A percentile compares a stretch with the other conserved stretches of the same genome.
Evolutionary conservation across 257 asterid species (phyloP).

Genomic region (Solanum peruvianum): DNA sequence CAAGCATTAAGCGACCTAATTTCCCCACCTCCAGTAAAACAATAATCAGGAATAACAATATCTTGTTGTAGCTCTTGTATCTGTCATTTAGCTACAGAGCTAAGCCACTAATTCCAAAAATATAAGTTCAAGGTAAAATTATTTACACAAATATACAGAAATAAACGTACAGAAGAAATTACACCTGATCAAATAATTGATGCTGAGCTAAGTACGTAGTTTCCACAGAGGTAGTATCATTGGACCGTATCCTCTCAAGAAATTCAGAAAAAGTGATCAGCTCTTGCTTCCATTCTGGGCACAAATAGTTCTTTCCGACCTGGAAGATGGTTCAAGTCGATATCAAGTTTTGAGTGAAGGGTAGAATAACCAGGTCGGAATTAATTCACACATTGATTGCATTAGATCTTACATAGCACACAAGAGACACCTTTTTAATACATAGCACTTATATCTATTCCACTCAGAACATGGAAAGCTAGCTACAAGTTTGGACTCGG

Average conservation of each 20-base stretch:
- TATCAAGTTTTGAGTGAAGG: background rate
- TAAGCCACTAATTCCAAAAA: background rate
- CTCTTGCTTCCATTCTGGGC: conserved; percentile 69
- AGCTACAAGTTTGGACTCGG: background rate
- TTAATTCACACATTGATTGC: background rate
- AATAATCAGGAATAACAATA: conserved; percentile 83
- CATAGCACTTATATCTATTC: background rate
- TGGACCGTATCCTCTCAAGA: conserved; percentile 62
- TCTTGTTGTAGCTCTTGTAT: conserved; percentile 81
- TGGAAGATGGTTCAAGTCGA: conserved; percentile 4
- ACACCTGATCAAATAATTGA: conserved; percentile 85
- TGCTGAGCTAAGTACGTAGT: conserved; percentile 84
- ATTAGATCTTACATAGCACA: background rate
- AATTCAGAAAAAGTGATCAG: conserved; percentile 85
- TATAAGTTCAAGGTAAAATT: background rate
- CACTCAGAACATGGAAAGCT: background rate
- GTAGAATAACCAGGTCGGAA: background rate
- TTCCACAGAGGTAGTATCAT: conserved; percentile 26
- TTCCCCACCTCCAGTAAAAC: conserved; percentile 90
- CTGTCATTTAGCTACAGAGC: conserved; percentile 27
- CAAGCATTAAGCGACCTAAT: conserved; percentile 88
- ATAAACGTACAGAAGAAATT: background rate
- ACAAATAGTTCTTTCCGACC: conserved; percentile 56
- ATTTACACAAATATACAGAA: background rate
- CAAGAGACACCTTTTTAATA: background rate